Evolutionary conservation across 164 flowering plant genomes (phyloP), one percentile per base, ranked within the genome.

Genomic region (Nymphaea thermarum): DNA sequence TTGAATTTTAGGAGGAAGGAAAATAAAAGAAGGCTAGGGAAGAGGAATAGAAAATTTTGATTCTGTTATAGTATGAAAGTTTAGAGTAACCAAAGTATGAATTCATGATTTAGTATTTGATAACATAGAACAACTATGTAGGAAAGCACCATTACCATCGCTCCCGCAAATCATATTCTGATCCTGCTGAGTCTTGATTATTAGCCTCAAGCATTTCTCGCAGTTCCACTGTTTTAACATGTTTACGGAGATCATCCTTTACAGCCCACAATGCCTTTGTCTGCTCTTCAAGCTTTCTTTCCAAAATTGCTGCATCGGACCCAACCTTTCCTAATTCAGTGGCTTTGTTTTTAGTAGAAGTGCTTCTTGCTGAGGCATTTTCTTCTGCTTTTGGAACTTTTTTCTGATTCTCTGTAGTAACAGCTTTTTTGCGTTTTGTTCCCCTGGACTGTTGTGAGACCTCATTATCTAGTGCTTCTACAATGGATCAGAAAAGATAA

Each of bases 161-260:
- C 63, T 92, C 97, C 18, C 97, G 86, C 71, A 95, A 74, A 75
- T 84, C 94, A 80, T 87, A 83, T 70, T 92, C 99, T 67, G 98
- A 92, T 71, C 98, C 98, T 42, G 83, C 60, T 67, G 94, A 80
- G 71, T 83, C 85, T 78, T 90, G 98, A 59, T 60, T 80, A 81
- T 92, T 92, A 15, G 77, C 81, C 76, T 87, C 96, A 80, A 95
- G 98, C 97, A 92, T 95, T 75, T 84, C 85, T 41, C 91, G 88
- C 80, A 95, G 62, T 81, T 92, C 94, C 43, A 79, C 64, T 18
- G 83, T 74, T 43, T 87, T 79, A n/a, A 92, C 97, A 78, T 90
- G 82, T 73, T 82, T 86, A 71, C 87, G 88, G 36, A 95, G 85
- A 66, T 90, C 83, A 80, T 90, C 98, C 81, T 92, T 92, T 45